These are phyloP conservation scores for Fusarium neocosmosporiellum DNA, from an alignment of 2,329 filamentous ascomycete species.

Conservation along the genomic window DNA sequence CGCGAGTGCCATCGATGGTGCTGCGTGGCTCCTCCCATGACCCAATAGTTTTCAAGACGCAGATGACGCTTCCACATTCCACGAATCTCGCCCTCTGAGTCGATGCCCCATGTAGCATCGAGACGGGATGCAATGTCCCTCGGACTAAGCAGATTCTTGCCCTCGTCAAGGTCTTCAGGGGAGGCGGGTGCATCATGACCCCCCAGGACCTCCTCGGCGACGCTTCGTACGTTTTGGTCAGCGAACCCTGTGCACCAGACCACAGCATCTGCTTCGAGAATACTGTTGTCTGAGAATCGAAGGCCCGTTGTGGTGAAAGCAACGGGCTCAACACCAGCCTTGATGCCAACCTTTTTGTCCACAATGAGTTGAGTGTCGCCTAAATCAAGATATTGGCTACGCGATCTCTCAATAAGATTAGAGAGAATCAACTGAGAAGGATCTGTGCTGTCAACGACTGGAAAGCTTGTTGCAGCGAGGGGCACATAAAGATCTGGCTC, in stretches of 20 bases:
- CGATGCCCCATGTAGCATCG: conserved; percentile 26
- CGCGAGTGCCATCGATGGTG: conserved; percentile 31
- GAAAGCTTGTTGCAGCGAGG: conserved; percentile 10
- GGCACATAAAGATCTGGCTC: conserved; percentile 21
- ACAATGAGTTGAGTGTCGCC: conserved; percentile 15
- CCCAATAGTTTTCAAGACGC: conserved; percentile 26
- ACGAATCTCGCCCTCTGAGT: conserved; percentile 26
- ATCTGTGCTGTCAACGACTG: conserved; percentile 10
- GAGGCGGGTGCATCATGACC: fast-evolving
- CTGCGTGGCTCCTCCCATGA: conserved; percentile 29
- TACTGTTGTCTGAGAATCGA: conserved; percentile 17
- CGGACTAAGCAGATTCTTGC: not conserved
- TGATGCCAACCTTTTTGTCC: conserved; percentile 7
- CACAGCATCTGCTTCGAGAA: conserved; percentile 4
- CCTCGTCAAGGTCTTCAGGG: not conserved
- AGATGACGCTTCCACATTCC: conserved; percentile 36
- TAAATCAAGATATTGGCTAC: conserved; percentile 24
- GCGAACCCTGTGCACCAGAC: conserved; percentile 32
- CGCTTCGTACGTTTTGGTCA: conserved; percentile 10
- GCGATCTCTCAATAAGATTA: conserved; percentile 21
- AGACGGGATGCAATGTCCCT: conserved; percentile 2
- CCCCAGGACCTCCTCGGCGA: conserved; percentile 2
- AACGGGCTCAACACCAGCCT: conserved; percentile 6
- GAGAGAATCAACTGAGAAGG: not conserved
- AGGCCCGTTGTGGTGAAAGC: conserved; percentile 11